A percentile compares a stretch with the other conserved stretches of the same genome.
These are phyloP conservation scores for Lablab purpureus DNA, from an alignment of 306 rosid species.

Conservation along the genomic window DNA sequence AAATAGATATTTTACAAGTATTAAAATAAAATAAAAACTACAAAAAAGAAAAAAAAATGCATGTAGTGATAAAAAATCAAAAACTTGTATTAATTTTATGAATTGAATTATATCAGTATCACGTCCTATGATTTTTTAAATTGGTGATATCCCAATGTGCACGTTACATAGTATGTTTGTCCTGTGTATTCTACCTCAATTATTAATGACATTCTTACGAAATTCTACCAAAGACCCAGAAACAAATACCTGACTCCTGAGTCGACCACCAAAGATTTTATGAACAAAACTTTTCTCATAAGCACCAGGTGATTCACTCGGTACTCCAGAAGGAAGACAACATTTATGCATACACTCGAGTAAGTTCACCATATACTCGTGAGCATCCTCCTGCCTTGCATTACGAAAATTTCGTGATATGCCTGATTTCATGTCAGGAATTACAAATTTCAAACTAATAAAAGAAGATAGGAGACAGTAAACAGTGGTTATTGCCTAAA, in stretches of 20 bases:
- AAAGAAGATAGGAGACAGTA: background rate
- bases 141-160: background rate
- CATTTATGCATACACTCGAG: conserved; percentile 98
- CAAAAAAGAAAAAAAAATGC: too few relatives aligned
- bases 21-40: too few relatives aligned
- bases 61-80: too few relatives aligned
- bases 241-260: conserved; percentile 81
- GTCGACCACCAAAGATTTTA: conserved; percentile 95
- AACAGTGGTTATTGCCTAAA: background rate
- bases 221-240: conserved; percentile 21
- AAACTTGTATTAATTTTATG: background rate
- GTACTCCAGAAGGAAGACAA: conserved; percentile 93
- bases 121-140: background rate
- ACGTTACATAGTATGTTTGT: background rate
- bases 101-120: background rate
- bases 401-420: conserved; percentile 87
- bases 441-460: conserved; percentile 43
- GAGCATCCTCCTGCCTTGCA: conserved; percentile 98
- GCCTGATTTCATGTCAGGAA: conserved; percentile 73
- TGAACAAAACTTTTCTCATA: conserved; percentile 97
- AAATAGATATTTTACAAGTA: too few relatives aligned
- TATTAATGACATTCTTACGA: background rate
- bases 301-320: conserved; percentile 93
- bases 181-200: background rate
- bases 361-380: conserved; percentile 98